Evolutionary conservation across 108 stramenopile genomes (phyloP), one percentile per base, ranked within the genome.

Genomic region (Craspedostauros australis): DNA sequence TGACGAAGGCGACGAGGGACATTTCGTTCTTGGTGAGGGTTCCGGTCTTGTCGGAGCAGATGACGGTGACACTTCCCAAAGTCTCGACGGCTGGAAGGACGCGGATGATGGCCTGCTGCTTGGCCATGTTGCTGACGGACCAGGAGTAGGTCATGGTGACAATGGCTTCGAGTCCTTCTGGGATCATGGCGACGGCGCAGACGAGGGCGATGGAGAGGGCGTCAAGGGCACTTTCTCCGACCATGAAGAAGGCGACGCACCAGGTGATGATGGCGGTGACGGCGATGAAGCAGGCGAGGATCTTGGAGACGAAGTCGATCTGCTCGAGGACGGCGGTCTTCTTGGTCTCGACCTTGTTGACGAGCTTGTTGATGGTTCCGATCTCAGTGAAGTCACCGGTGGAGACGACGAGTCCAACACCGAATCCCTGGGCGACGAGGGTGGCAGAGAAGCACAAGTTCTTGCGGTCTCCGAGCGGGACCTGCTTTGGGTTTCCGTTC

Each of bases 31-130:
- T 79, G 5, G 98, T 99, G 16, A 99, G 81, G 18, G 98, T 99
- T 28, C 98, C 98, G 6, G 98, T 99, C 86, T 99, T 99, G 75
- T 99, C 98, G 27, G 88, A 86, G 86, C 95, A 95, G 42, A 98
- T 94, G 31, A 88, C 84, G 5, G 92, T 91, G 7, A 91, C 92
- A 56, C 86, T 89, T 57, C 98, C 98, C 50, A 99, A 86, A 22
- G 98, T 97, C 77, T 99, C 96, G 23, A 96, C 95, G 4, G 98
- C 87, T 44, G 95, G 91, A 45, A 94, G 82, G 30, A 79, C 74
- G 57, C 95, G 91, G 23, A 91, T 70, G 48, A 95, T 84, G 39
- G 95, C 93, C 60, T 96, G 95, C 25, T 72, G 59, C 44, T 73
- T 73, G 54, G 86, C 84, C 91, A 93, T 94, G 50, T 82, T 85